Percentiles rank a stretch among this genome's conserved stretches.
Conservation (phyloP, 768 basidiomycete genomes). For the Agaricus bisporus region DNA sequence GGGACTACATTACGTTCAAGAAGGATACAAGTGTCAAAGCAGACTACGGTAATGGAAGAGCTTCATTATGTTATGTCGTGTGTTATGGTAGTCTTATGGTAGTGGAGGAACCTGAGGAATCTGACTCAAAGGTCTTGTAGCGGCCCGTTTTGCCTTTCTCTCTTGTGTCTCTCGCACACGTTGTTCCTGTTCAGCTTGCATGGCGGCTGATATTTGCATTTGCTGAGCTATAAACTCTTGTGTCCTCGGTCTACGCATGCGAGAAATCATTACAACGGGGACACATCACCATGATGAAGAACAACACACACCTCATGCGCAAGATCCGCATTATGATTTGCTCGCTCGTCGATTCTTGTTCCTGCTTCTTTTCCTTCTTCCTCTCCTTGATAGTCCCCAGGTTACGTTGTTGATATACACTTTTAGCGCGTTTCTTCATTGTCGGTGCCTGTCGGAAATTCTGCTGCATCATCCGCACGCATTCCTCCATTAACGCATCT, state of each 20-base stretch:
- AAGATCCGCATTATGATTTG: slow-evolving; percentile 94
- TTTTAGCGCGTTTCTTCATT: slow-evolving; percentile 86
- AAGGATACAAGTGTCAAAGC: neutral
- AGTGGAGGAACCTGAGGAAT: slow-evolving; percentile 34
- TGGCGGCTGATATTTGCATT: slow-evolving; percentile 71
- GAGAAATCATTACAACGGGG: neutral
- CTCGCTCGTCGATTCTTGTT: slow-evolving; percentile 70
- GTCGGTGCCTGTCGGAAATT: slow-evolving; percentile 68
- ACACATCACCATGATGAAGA: neutral
- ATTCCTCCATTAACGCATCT: slow-evolving; percentile 88
- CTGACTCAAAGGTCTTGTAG: slow-evolving; percentile 22
- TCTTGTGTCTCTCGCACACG: slow-evolving; percentile 56
- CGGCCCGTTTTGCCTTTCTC: slow-evolving; percentile 52
- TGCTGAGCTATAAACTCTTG: slow-evolving; percentile 88
- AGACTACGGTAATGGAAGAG: neutral
- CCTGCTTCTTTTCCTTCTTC: slow-evolving; percentile 87
- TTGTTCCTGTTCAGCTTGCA: slow-evolving; percentile 78
- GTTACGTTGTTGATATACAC: slow-evolving; percentile 88
- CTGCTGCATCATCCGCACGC: slow-evolving; percentile 92
- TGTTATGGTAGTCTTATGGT: slow-evolving; percentile 25
- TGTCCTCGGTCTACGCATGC: slow-evolving; percentile 55
- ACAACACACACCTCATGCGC: slow-evolving; percentile 71
- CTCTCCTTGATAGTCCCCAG: slow-evolving; percentile 93
- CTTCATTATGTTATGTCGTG: neutral
- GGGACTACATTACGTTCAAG: neutral